Conservation (phyloP, 1,139 yeast species). For the Kurtzmaniella natalensis region DNA sequence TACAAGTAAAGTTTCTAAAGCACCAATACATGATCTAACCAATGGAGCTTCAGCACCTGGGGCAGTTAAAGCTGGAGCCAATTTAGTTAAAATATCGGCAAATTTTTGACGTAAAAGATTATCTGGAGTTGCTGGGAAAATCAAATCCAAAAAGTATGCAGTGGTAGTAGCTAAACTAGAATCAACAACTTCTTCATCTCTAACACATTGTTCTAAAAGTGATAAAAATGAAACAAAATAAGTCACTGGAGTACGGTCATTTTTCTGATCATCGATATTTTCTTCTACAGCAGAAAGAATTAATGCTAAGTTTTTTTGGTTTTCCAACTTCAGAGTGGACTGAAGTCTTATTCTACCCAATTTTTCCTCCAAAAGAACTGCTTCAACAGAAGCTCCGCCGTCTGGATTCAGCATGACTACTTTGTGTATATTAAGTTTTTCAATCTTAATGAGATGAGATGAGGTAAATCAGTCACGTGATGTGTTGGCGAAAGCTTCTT, state of each 20-base stretch:
- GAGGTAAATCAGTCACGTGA: too few relatives aligned
- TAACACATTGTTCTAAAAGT: conserved; percentile 70
- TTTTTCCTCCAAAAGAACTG: conserved; percentile 59
- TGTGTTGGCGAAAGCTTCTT: too few relatives aligned
- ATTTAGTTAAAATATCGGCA: conserved; percentile 67
- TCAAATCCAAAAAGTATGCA: conserved; percentile 75
- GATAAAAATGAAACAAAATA: conserved; percentile 84
- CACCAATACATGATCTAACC: conserved; percentile 78
- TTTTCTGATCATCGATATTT: conserved; percentile 68
- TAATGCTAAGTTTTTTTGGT: conserved; percentile 71
- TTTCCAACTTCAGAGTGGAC: conserved; percentile 68
- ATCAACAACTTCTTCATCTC: conserved; percentile 52
- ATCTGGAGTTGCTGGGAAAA: conserved; percentile 72
- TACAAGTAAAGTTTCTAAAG: conserved; percentile 70
- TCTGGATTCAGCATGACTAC: conserved; percentile 38
- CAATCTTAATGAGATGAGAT: conserved; percentile 10
- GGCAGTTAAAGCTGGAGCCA: conserved; percentile 76
- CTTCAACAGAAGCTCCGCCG: conserved; percentile 32
- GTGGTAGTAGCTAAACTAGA: conserved; percentile 65
- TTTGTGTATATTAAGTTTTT: conserved; percentile 10
- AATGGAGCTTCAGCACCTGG: conserved; percentile 79
- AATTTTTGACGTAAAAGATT: conserved; percentile 68
- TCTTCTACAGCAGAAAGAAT: conserved; percentile 89
- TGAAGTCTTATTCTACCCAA: conserved; percentile 69
- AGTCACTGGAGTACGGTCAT: conserved; percentile 58